A percentile compares a stretch with the other conserved stretches of the same genome.
These are phyloP conservation scores for Solanum appendiculatum DNA, from an alignment of 257 asterid genomes.

Conservation along the genomic window DNA sequence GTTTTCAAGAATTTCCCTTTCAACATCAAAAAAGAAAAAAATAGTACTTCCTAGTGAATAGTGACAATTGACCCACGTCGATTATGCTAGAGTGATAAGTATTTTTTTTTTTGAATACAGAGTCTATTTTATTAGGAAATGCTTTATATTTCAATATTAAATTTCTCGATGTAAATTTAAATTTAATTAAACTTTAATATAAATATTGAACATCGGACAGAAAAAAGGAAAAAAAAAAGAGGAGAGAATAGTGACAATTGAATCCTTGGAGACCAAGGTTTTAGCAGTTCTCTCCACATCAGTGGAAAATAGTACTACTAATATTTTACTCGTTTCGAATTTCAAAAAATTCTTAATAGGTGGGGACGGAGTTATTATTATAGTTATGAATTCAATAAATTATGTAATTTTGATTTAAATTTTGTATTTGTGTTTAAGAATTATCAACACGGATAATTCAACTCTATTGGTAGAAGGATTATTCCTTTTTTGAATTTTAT, in stretches of 20 bases:
- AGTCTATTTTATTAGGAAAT: no score
- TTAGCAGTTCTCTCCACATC: neutral
- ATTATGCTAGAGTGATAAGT: neutral
- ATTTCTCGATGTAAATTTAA: rapidly evolving
- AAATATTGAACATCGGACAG: no score
- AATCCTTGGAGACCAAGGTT: neutral
- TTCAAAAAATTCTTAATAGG: neutral
- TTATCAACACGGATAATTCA: neutral
- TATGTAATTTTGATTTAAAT: rapidly evolving
- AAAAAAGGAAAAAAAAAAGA: no score
- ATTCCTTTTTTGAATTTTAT: no score
- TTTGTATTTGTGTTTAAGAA: neutral
- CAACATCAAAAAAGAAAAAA: neutral
- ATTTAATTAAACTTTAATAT: no score
- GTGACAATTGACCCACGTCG: neutral
- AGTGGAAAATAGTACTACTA: neutral
- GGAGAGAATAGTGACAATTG: neutral
- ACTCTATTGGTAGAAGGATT: neutral
- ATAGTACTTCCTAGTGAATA: neutral
- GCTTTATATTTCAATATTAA: no score
- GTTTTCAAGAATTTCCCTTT: neutral
- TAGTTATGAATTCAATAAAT: neutral
- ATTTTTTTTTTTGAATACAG: no score
- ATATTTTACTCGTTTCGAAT: neutral
- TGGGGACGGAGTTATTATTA: neutral